Base-by-base conservation (phyloP, 805 yeast species). In the Metschnikowia noctiluminum region DNA sequence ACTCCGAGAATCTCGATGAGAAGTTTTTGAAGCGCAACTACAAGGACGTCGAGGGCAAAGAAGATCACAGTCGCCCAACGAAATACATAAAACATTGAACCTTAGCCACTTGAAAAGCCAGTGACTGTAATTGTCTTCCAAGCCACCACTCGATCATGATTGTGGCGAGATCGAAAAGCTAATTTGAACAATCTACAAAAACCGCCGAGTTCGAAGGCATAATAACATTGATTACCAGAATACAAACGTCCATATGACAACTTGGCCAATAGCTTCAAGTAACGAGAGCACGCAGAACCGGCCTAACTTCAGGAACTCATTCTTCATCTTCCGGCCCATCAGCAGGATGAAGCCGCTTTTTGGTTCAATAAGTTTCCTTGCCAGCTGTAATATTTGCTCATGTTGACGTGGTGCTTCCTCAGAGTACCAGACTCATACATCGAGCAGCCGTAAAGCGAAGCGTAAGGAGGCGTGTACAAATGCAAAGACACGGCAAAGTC, bases 401-500 rank as follows among this genome's bases (percentile, higher is more conserved):
- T 76, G 60, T 76, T 74, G 48, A 82, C 85, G 57, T 77, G 82
- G 52, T 74, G 78, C 57, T 71, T 73, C 50, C 63, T 68, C 42
- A 84, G 84, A 45, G 70, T 70, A 32, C 60, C 63, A 36, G 74
- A 73, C 56, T 81, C 85, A 56, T 73, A 78, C 67, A 67, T 69
- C 43, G 72, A 63, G 50, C 82, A 80, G 16, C 82, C 84, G 58
- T 76, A 78, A 61, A 78, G 70, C 45, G 82, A 69, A 5, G 89
- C 91, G 62, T 83, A 83, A 8, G 91, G 89, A 7, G 91, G 90
- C 7, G 90, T 84, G 66, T 85, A 85, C 46, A 85, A 72, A 63
- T 85, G 91, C 62, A 85, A 72, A 38, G 87, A 78, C 13, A 85
- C 80, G 11, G 87, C 81, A 21, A 69, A 63, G 35, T 70, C 71